Conservation (phyloP, 805 yeast species). For the Wickerhamiella shivajii region DNA sequence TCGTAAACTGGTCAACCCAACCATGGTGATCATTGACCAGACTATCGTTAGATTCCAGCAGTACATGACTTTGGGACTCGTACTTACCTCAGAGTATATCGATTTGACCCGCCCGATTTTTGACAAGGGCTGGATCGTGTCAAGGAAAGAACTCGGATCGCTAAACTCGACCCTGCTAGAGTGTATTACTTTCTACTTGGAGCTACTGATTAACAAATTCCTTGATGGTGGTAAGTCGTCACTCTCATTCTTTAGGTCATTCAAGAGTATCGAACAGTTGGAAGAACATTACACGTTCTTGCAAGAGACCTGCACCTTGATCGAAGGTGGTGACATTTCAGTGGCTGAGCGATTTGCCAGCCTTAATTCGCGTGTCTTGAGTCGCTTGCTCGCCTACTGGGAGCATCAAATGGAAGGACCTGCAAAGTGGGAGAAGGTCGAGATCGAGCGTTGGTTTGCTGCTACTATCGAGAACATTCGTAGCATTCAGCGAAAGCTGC, state of each 20-base stretch:
- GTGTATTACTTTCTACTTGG: constrained; percentile 58
- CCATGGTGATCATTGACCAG: constrained; percentile 93
- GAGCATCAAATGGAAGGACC: constrained; percentile 60
- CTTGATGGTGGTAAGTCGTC: constrained; percentile 53
- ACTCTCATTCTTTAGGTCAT: constrained; percentile 50
- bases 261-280: constrained; percentile 81
- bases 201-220: constrained; percentile 58
- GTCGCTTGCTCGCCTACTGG: constrained; percentile 54
- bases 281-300: constrained; percentile 71
- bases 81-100: constrained; percentile 50
- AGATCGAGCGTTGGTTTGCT: constrained; percentile 37
- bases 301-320: constrained; percentile 57
- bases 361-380: constrained; percentile 51
- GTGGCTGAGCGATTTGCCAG: constrained; percentile 65
- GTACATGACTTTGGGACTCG: constrained; percentile 61
- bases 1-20: constrained; percentile 62
- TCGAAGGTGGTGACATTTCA: constrained; percentile 68
- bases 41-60: constrained; percentile 72
- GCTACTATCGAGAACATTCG: constrained; percentile 29
- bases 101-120: constrained; percentile 38
- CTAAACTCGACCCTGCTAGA: constrained; percentile 56
- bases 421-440: constrained; percentile 27
- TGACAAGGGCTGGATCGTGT: constrained; percentile 56
- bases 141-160: constrained; percentile 45
- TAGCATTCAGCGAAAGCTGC: constrained; percentile 58